phyloP scores from a whole-genome alignment of 2,329 filamentous ascomycete genomes.

The Ophiostoma sp. region DNA sequence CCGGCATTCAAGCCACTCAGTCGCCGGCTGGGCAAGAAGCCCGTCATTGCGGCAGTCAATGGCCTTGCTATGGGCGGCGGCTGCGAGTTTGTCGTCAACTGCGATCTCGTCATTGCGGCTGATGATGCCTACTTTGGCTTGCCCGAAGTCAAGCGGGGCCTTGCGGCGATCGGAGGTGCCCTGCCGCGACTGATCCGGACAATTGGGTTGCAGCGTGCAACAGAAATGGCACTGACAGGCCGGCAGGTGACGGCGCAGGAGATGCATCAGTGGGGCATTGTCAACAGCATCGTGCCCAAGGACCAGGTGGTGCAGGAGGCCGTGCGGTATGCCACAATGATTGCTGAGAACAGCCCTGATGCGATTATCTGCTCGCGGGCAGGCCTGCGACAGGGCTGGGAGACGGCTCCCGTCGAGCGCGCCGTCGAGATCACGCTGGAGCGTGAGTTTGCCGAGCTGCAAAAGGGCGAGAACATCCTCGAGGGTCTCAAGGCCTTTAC shows the following conservation, averaged over 20 bases:
- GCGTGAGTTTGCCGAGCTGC: conserved; percentile 28
- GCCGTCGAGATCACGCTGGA: conserved; percentile 28
- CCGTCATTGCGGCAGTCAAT: conserved; percentile 59
- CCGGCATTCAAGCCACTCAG: conserved; percentile 38
- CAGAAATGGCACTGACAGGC: conserved; percentile 67
- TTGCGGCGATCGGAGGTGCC: conserved; percentile 65
- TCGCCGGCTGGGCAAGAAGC: conserved; percentile 53
- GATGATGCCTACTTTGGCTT: conserved; percentile 50
- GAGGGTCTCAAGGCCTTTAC: conserved; percentile 32
- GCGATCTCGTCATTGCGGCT: conserved; percentile 55
- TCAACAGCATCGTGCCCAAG: conserved; percentile 56
- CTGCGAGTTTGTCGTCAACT: conserved; percentile 56
- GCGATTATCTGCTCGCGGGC: conserved; percentile 65
- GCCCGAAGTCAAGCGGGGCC: conserved; percentile 66
- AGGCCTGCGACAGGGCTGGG: conserved; percentile 68
- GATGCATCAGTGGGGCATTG: conserved; percentile 60
- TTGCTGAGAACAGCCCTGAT: conserved; percentile 67
- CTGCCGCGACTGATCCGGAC: conserved; percentile 61
- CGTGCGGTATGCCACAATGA: conserved; percentile 53
- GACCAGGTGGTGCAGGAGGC: conserved; percentile 51
- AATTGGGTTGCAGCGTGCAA: conserved; percentile 63
- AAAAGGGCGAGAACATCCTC: conserved; percentile 30
- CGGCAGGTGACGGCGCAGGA: conserved; percentile 53
- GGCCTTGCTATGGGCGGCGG: conserved; percentile 57
- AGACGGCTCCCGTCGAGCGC: conserved; percentile 38